Evolutionary conservation across 2,329 filamentous ascomycete species (phyloP).

Genomic region (Didymella exigua): DNA sequence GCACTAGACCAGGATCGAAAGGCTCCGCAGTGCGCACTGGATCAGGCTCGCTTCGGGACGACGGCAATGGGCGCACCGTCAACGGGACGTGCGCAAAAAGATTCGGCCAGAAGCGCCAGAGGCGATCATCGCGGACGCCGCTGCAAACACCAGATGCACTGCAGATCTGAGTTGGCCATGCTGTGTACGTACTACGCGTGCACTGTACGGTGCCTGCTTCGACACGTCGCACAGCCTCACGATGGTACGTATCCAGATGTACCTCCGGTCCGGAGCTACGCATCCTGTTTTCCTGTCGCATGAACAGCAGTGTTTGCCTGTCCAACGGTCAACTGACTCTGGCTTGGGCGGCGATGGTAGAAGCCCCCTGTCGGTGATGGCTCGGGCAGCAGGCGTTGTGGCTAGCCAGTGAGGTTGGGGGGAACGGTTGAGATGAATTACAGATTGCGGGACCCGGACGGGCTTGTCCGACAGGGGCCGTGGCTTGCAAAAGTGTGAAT

Average conservation of each 20-base stretch:
- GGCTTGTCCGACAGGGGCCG: slow-evolving; percentile 12
- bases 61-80: slow-evolving; percentile 16
- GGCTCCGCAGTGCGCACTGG: slow-evolving; percentile 21
- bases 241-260: slow-evolving; percentile 15
- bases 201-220: slow-evolving; percentile 18
- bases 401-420: slow-evolving; percentile 20
- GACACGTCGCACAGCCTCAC: slow-evolving; percentile 25
- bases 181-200: slow-evolving; percentile 25
- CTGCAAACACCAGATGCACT: slow-evolving; percentile 26
- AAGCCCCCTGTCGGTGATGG: slow-evolving; percentile 19
- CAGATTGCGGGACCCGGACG: slow-evolving; percentile 15
- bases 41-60: slow-evolving; percentile 34
- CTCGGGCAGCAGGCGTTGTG: slow-evolving; percentile 22
- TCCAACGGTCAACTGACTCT: slow-evolving; percentile 23
- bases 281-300: slow-evolving; percentile 18
- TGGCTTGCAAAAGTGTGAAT: slow-evolving; percentile 7
- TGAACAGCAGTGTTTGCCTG: slow-evolving; percentile 14
- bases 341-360: slow-evolving; percentile 23
- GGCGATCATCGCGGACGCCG: slow-evolving; percentile 35
- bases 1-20: slow-evolving; percentile 9
- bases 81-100: slow-evolving; percentile 17
- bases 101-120: slow-evolving; percentile 26
- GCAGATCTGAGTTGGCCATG: slow-evolving; percentile 37
- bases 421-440: slow-evolving; percentile 11
- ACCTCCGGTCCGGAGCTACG: slow-evolving; percentile 1